phyloP scores from a whole-genome alignment of 345 rosid species.

The Heritiera littoralis region DNA sequence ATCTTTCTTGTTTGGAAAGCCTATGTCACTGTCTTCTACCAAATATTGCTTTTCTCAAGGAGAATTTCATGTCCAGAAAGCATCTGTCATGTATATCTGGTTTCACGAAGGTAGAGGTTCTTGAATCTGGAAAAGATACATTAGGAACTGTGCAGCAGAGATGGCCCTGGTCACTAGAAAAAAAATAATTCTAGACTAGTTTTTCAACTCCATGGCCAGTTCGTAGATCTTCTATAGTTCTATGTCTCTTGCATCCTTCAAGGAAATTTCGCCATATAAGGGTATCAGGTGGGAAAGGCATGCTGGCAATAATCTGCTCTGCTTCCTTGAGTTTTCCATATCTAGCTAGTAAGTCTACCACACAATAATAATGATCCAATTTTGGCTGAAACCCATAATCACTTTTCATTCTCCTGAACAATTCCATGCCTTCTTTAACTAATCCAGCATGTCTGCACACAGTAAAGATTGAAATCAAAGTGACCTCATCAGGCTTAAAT shows the following conservation, averaged over 20 bases:
- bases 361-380: conserved; percentile 70
- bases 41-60: too few relatives aligned
- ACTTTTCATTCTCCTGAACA: conserved; percentile 58
- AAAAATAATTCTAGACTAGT: too few relatives aligned
- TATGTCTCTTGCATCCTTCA: conserved; percentile 58
- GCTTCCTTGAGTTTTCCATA: conserved; percentile 66
- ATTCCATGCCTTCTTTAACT: conserved; percentile 67
- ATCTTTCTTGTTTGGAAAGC: too few relatives aligned
- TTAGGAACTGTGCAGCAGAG: too few relatives aligned
- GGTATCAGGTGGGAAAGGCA: conserved; percentile 76
- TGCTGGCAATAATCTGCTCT: conserved; percentile 54
- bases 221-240: background rate
- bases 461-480: conserved; percentile 62
- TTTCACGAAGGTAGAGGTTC: too few relatives aligned
- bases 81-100: too few relatives aligned
- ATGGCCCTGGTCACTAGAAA: too few relatives aligned
- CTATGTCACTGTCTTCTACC: too few relatives aligned
- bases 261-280: conserved; percentile 75
- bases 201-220: background rate
- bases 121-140: too few relatives aligned
- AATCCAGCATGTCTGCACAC: conserved; percentile 79
- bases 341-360: conserved; percentile 70
- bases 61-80: too few relatives aligned
- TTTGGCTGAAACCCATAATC: conserved; percentile 60
- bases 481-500: conserved; percentile 66